Evolutionary conservation across 768 basidiomycete genomes (phyloP).

Genomic region (Pisolithus microcarpus): DNA sequence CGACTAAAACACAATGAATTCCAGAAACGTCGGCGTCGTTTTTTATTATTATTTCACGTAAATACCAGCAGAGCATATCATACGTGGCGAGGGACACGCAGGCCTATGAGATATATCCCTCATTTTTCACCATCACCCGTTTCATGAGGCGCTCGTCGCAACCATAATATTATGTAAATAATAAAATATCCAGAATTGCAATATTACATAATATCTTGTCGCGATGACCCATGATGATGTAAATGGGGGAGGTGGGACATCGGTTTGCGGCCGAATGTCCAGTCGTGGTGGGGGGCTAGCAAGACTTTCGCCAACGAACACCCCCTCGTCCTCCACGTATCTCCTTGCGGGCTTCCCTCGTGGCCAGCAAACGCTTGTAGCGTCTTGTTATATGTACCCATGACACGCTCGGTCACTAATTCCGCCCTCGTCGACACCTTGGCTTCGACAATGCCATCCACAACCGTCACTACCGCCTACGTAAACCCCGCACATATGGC

Average conservation of each 20-base stretch:
- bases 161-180: neutral
- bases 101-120: constrained; percentile 10
- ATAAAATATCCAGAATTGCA: neutral
- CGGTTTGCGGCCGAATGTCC: constrained; percentile 15
- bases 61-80: neutral
- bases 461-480: constrained; percentile 23
- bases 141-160: constrained; percentile 2
- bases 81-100: constrained; percentile 1
- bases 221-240: constrained; percentile 5
- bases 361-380: neutral
- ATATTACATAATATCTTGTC: constrained; percentile 5
- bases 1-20: neutral
- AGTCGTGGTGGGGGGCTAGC: neutral
- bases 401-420: constrained; percentile 5
- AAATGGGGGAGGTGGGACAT: constrained; percentile 9
- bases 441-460: constrained; percentile 9
- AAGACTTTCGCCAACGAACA: neutral
- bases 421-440: neutral
- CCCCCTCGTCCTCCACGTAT: neutral
- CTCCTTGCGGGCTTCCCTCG: neutral
- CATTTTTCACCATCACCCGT: neutral
- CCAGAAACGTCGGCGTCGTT: neutral
- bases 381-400: constrained; percentile 8
- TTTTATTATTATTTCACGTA: neutral
- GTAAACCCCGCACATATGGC: constrained; percentile 39